Evolutionary conservation across 306 rosid genomes (phyloP).

Genomic region (Cicer chorassanicum): DNA sequence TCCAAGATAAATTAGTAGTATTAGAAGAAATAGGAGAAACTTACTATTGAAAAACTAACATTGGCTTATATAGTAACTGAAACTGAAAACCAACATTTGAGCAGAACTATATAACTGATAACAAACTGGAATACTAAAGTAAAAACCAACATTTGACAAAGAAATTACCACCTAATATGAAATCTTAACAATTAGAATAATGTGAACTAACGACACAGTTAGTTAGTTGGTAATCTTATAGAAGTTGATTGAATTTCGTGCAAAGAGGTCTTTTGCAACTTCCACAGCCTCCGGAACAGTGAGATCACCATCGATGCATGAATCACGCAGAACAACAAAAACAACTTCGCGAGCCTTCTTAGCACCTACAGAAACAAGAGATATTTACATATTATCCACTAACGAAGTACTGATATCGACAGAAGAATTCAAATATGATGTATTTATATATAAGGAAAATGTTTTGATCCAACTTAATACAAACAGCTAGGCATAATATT

Average conservation of each 20-base stretch:
- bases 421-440: too few species aligned
- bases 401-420: too few species aligned
- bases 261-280: conserved; percentile 77
- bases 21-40: background rate
- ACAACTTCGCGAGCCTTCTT: conserved; percentile 79
- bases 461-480: too few species aligned
- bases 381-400: background rate
- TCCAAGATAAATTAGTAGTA: too few species aligned
- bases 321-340: conserved; percentile 71
- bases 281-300: conserved; percentile 76
- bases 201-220: conserved; percentile 38
- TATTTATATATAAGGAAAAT: too few species aligned
- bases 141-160: background rate
- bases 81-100: conserved; percentile 3
- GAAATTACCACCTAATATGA: background rate
- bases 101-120: background rate
- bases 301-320: conserved; percentile 83
- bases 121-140: background rate
- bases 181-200: background rate
- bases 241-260: conserved; percentile 69
- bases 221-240: conserved; percentile 57
- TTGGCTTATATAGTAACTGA: background rate
- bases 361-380: conserved; percentile 66
- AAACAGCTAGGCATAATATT: too few species aligned
- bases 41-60: background rate